Evolutionary conservation across 768 basidiomycete species (phyloP).

Genomic region (Clavaria fumosa): DNA sequence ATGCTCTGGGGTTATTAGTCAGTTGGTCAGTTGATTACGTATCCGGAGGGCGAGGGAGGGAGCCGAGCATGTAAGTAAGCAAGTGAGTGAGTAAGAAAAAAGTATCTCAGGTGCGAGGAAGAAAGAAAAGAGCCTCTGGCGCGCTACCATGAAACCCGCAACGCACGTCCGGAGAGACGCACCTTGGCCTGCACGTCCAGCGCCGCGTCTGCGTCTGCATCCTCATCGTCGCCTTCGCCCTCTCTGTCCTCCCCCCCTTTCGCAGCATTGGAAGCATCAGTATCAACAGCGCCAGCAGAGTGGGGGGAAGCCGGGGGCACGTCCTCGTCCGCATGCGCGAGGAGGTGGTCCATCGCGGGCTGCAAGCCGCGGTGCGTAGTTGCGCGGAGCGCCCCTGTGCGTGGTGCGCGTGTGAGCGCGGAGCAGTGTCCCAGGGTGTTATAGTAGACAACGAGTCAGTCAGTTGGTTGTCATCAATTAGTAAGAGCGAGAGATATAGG

Average conservation of each 20-base stretch:
- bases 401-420: too few relatives aligned
- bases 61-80: neutral
- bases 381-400: slow-evolving; percentile 74
- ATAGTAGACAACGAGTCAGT: too few relatives aligned
- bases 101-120: neutral
- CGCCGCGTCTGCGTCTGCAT: slow-evolving; percentile 36
- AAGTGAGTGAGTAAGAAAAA: neutral
- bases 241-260: slow-evolving; percentile 19
- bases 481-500: slow-evolving; percentile 5
- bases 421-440: too few relatives aligned
- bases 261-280: slow-evolving; percentile 11
- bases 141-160: too few relatives aligned
- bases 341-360: slow-evolving; percentile 78
- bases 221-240: slow-evolving; percentile 65
- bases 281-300: slow-evolving; percentile 22
- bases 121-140: too few relatives aligned
- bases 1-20: too few relatives aligned
- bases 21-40: too few relatives aligned
- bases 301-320: slow-evolving; percentile 48
- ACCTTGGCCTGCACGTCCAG: slow-evolving; percentile 55
- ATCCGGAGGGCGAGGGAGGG: too few relatives aligned
- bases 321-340: slow-evolving; percentile 64
- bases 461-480: slow-evolving; percentile 3
- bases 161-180: too few relatives aligned
- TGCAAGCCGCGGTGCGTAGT: slow-evolving; percentile 77